Evolutionary conservation across 108 stramenopile species (phyloP).

Genomic region (Nitzschia putrida): DNA sequence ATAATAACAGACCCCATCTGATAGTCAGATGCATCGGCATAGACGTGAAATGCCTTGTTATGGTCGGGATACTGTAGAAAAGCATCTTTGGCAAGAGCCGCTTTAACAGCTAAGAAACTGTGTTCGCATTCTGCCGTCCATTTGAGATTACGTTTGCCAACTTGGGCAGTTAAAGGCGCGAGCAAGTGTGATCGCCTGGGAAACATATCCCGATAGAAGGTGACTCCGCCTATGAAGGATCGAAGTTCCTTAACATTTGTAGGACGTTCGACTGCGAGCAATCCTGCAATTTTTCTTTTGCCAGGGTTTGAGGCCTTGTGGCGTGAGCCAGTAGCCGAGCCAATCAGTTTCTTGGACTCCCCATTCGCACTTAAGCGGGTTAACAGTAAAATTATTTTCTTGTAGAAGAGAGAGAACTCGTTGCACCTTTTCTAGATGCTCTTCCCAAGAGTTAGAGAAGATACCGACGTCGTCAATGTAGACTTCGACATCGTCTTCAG

Average conservation of each 20-base stretch:
- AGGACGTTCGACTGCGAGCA: conserved; percentile 34
- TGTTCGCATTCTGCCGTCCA: too few species aligned
- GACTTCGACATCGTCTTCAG: conserved; percentile 22
- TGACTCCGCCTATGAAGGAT: conserved; percentile 48
- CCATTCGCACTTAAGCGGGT: conserved; percentile 54
- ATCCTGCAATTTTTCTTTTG: conserved; percentile 36
- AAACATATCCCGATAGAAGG: too few species aligned
- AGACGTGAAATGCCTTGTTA: too few species aligned
- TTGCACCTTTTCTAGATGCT: conserved; percentile 22
- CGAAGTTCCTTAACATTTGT: conserved; percentile 28
- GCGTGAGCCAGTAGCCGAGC: conserved; percentile 20
- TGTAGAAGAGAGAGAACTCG: conserved; percentile 25
- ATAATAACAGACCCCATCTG: too few species aligned
- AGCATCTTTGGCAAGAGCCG: too few species aligned
- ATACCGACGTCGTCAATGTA: conserved; percentile 55
- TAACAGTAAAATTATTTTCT: conserved; percentile 38
- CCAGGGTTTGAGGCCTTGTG: neutral
- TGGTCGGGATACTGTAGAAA: too few species aligned
- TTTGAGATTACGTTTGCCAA: too few species aligned
- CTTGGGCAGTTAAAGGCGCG: too few species aligned
- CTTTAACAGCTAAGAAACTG: too few species aligned
- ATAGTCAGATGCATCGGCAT: too few species aligned
- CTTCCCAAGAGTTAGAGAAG: conserved; percentile 35
- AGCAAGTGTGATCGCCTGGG: too few species aligned
- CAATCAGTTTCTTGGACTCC: conserved; percentile 43